Base-by-base conservation (phyloP, 345 rosid species). In the Eucalyptus coolabah region DNA sequence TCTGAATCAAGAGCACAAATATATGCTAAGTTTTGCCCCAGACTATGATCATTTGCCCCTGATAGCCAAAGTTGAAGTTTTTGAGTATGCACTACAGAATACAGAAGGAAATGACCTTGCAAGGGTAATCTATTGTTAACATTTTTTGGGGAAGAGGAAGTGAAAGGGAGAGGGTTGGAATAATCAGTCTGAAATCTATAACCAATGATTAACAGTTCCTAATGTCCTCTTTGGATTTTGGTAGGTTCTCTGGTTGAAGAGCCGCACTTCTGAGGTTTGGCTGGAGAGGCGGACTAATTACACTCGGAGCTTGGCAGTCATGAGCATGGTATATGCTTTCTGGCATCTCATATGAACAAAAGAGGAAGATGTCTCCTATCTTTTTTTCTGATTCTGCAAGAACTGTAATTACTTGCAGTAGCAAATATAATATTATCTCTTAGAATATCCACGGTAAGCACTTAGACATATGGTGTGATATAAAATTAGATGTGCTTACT, bases 181-280 rank as follows among this genome's bases (percentile, higher is more conserved):
- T 77, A 77, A 37, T 77, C 24, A 44, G 47, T 77, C 83, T 77
- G 83, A 77, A 77, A 77, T 37, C 47, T 37, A 37, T 77, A 37
- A 40, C 47, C 28, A 37, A 77, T 77, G 83, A 77, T 77, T 21
- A 37, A 37, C 28, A 77, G 47, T 44, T 37, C 45, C 37, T 37
- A 63, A n/a, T 81, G 11, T 60, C 88, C 51, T 54, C 69, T 89
- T 77, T 89, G 90, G 86, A 67, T 87, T 92, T 87, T 91, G 89
- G 59, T 89, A 98, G 99, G 99, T 98, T 91, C 99, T 97, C 88
- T 98, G 99, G 99, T 94, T 98, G 91, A 98, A 98, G 93, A 98
- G 99, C 93, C 97, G 98, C 86, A 96, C 98, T 45, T 97, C 99
- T 89, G 99, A 98, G 93, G 96, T 96, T 50, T 98, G 99, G 99